Evolutionary conservation across 192 early-diverging fungal species (phyloP), one percentile per base, ranked within the genome.

Genomic region (Geranomyces michiganensis): DNA sequence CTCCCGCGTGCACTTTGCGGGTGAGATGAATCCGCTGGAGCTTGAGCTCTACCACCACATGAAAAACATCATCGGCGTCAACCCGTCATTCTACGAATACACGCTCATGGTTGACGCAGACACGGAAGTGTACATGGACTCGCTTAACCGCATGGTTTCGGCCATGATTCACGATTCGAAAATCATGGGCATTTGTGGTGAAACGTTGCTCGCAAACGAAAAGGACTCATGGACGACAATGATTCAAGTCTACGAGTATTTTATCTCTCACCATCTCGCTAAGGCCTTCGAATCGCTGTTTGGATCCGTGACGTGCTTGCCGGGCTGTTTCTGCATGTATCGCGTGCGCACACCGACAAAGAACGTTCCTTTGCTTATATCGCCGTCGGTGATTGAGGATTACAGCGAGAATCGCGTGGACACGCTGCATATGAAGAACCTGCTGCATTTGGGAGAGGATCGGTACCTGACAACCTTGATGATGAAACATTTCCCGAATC

Each of bases 261-360:
- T 94, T 79, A 99, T 99, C 75, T 98, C 96, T 26, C 97, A 99
- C 87, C 95, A 99, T 73, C 84, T 99, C 65, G 89, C 97, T 46
- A 99, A 99, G 84, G 92, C 95, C 12, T 99, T 99, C 69, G 97
- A 99, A 81, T 95, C 93, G 19, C 85, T 99, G 33, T 99, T 99
- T 78, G 97, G 97, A 15, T 93, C 93, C n/a, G 97, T 99, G 27
- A 96, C 97, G 10, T 99, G 97, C 86, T 81, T 99, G 68, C 96
- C 96, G 22, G 96, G 96, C 56, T 98, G 85, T 74, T 99, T 99
- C 90, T 94, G 92, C 70, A 97, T 99, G 97, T 99, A 99, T 81
- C 92, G 97, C 63, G 84, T 99, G 41, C 91, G 94, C 56, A 93
- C 94, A 10, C 88, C 95, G 9, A 88, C 90, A 43, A 90, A 94